Evolutionary conservation across 495 filamentous ascomycete genomes (phyloP).

Genomic region (Penicillium crystallinum): DNA sequence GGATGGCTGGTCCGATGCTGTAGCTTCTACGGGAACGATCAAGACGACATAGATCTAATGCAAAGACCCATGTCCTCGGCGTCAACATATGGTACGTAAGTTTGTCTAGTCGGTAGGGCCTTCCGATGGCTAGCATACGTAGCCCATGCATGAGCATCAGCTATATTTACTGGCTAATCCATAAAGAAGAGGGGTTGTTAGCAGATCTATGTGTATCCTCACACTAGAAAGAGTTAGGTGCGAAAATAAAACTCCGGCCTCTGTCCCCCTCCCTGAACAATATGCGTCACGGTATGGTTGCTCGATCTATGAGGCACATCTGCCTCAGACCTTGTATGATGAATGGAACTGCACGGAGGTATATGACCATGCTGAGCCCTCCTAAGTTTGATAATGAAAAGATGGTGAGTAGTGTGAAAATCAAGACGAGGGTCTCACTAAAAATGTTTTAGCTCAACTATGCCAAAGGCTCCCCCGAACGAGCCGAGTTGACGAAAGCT

Average conservation of each 20-base stretch:
- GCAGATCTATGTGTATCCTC: too few species aligned
- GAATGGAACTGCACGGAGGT: slow-evolving; percentile 6
- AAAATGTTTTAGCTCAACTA: slow-evolving; percentile 20
- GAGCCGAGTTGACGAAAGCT: slow-evolving; percentile 22
- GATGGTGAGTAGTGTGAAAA: slow-evolving; percentile 6
- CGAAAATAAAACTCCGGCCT: not conserved
- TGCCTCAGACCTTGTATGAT: not conserved
- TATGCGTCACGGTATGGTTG: slow-evolving; percentile 12
- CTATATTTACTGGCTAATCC: not conserved
- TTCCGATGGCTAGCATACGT: not conserved
- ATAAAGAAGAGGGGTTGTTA: not conserved
- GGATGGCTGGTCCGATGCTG: not conserved
- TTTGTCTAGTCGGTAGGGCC: not conserved
- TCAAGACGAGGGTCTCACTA: not conserved
- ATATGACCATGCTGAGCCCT: slow-evolving; percentile 22
- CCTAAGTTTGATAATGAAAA: slow-evolving; percentile 33
- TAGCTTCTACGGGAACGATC: not conserved
- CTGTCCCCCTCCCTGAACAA: not conserved
- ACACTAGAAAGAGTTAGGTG: not conserved
- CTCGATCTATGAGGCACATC: slow-evolving; percentile 3
- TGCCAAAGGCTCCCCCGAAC: slow-evolving; percentile 26
- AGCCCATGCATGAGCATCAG: not conserved
- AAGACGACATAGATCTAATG: too few species aligned
- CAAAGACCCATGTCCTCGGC: not conserved
- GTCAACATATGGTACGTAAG: not conserved